Evolutionary conservation across 2,329 filamentous ascomycete species (phyloP).

Genomic region (Parastagonospora avenae): DNA sequence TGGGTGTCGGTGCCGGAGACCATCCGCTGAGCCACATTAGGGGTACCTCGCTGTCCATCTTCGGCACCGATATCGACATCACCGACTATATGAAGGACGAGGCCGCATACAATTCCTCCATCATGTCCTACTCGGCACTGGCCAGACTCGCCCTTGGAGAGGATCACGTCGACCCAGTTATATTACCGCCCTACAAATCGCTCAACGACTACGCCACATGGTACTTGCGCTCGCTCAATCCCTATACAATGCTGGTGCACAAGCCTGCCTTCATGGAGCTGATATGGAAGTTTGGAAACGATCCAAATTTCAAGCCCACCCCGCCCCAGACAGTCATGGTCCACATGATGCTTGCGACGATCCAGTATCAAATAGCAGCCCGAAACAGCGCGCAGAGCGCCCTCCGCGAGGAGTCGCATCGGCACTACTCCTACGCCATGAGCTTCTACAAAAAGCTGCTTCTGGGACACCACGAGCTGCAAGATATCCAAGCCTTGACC

Average conservation of each 20-base stretch:
- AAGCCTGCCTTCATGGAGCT: slow-evolving; percentile 73
- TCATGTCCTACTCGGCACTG: slow-evolving; percentile 73
- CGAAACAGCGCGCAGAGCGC: slow-evolving; percentile 61
- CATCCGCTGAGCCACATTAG: slow-evolving; percentile 73
- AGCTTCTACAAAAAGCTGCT: slow-evolving; percentile 71
- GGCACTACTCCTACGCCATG: slow-evolving; percentile 78
- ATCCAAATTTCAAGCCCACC: slow-evolving; percentile 65
- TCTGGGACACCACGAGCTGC: slow-evolving; percentile 64
- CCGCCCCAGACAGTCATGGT: slow-evolving; percentile 71
- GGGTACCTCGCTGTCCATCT: slow-evolving; percentile 75
- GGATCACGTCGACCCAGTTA: slow-evolving; percentile 59
- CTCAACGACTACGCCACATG: slow-evolving; percentile 73
- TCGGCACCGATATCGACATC: slow-evolving; percentile 80
- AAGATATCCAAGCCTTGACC: slow-evolving; percentile 73
- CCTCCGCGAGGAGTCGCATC: slow-evolving; percentile 69
- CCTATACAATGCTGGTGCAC: slow-evolving; percentile 78
- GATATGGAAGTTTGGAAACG: slow-evolving; percentile 76
- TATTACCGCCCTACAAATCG: slow-evolving; percentile 66
- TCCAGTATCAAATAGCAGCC: slow-evolving; percentile 77
- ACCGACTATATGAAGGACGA: slow-evolving; percentile 72
- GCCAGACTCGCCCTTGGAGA: slow-evolving; percentile 66
- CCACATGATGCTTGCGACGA: slow-evolving; percentile 79
- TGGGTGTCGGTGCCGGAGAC: slow-evolving; percentile 68
- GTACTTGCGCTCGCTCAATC: slow-evolving; percentile 75
- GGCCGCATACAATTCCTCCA: slow-evolving; percentile 60